A percentile compares a stretch with the other conserved stretches of the same genome.
Evolutionary conservation across 2,329 filamentous ascomycete genomes (phyloP).

Genomic region (Hypoxylon sp.): DNA sequence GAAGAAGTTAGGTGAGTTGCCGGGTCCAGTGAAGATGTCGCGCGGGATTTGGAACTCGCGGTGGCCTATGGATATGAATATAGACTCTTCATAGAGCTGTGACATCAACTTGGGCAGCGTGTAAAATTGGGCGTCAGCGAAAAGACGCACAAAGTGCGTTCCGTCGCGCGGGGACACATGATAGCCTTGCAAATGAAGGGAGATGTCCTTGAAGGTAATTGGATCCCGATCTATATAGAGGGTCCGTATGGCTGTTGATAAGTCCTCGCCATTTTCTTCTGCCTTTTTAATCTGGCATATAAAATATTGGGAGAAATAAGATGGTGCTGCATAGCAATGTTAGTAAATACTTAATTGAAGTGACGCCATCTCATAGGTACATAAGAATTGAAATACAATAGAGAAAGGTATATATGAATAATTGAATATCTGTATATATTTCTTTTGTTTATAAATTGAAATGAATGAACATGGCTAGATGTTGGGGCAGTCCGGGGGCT

Average conservation of each 20-base stretch:
- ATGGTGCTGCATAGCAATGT: slow-evolving; percentile 71
- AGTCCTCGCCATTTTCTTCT: slow-evolving; percentile 65
- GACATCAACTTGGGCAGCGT: slow-evolving; percentile 86
- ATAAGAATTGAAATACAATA: slow-evolving; percentile 8
- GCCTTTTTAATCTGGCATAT: slow-evolving; percentile 77
- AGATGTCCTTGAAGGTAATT: slow-evolving; percentile 86
- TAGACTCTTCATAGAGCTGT: slow-evolving; percentile 89
- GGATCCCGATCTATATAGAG: slow-evolving; percentile 96
- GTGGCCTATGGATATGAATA: slow-evolving; percentile 90
- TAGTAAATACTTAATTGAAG: too few relatives aligned
- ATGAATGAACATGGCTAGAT: neutral
- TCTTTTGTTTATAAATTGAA: slow-evolving; percentile 1
- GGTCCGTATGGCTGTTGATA: slow-evolving; percentile 68
- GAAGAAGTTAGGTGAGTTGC: slow-evolving; percentile 96
- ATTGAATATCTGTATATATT: too few relatives aligned
- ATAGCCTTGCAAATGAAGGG: slow-evolving; percentile 90
- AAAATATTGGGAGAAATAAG: slow-evolving; percentile 96
- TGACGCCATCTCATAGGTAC: too few relatives aligned
- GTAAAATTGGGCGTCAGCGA: slow-evolving; percentile 96
- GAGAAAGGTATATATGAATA: neutral
- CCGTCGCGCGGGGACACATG: slow-evolving; percentile 83
- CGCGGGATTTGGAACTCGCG: slow-evolving; percentile 89
- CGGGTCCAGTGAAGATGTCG: slow-evolving; percentile 83
- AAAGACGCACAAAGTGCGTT: slow-evolving; percentile 88
- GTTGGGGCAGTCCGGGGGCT: slow-evolving; percentile 12